Base-by-base conservation (phyloP, 257 asterid species). In the Handroanthus guayacan region DNA sequence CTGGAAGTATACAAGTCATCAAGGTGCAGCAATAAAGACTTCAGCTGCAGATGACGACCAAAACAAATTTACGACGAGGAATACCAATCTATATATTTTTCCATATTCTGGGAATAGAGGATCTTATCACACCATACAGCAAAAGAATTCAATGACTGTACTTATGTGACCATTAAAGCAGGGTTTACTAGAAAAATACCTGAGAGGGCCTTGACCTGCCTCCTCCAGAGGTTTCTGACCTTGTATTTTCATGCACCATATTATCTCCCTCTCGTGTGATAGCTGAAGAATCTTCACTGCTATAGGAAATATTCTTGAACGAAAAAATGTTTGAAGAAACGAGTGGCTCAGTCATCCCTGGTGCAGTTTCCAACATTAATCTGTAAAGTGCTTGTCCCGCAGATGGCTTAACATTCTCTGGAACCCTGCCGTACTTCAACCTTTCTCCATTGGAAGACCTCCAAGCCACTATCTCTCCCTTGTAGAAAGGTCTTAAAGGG, bases 391-490 rank as follows among this genome's bases (percentile, higher is more conserved):
- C 96, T 84, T 92, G 98, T 72, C 97, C 98, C 9, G 94, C 95
- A 72, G 92, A 82, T 55, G 98, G 97, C 83, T 89, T 92, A 48
- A 92, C 96, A 82, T 94, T 83, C 82, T 90, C 96, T 31, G 92
- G 86, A 81, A 94, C 91, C 83, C 93, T 86, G 60, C 98, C 98
- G 71, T 94, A 94, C 88, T 87, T 90, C 84, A 94, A 78, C 78
- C 84, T 90, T 78, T 94, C 97, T 61, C 98, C 96, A 82, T 84
- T 90, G 45, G 86, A 89, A 58, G 88, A 85, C 81, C 97, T 83
- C 98, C 98, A 94, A 83, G 97, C 96, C 82, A 94, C 94, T 87
- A 94, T 85, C 83, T 94, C 98, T 64, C 96, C 98, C 77, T 81
- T 88, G 83, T 92, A 94, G 86, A 92, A 92, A 12, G 98, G 97